Base-by-base conservation (phyloP, 1,284 basidiomycete species). In the Stereum hirsutum region DNA sequence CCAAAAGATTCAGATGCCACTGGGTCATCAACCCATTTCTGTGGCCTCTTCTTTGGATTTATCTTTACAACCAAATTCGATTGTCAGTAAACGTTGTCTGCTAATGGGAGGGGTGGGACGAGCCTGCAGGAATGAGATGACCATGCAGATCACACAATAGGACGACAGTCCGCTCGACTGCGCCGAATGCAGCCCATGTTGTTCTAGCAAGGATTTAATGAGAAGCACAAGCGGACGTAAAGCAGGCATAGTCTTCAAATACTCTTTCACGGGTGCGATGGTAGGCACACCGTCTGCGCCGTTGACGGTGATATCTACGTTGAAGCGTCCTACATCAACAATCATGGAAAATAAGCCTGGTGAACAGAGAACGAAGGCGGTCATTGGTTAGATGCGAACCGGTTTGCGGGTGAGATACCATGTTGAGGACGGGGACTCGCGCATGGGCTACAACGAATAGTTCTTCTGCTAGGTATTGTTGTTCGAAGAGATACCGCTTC, bases 71-170 rank as follows among this genome's bases (percentile, higher is more conserved):
- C 8, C 19, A 20, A 14, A 24, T 39, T n/a, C n/a, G 20, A 40
- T 1, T n/a, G n/a, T n/a, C n/a, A n/a, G n/a, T n/a, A n/a, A n/a
- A n/a, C n/a, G n/a, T 33, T 20, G 25, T 33, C 15, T 25, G 28
- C 47, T 31, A 38, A 6, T 21, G 19, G 31, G 43, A 7, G 28
- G 12, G 30, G 36, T 32, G 8, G 43, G 25, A 58, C 68, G 42
- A 33, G 82, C 80, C 64, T 90, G 83, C 6, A 92, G 63, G 55
- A 90, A 89, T 49, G 70, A 80, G 49, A 89, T 75, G 38, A 78
- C 78, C 56, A 89, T 65, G 51, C 78, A 79, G 33, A 81, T 81
- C 42, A 85, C 68, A 7, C 76, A 75, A 62, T 89, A 91, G 59
- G 81, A 84, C 19, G 86, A 81, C 7, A 91, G 57, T 0, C 87